A percentile compares a stretch with the other conserved stretches of the same genome.
Conservation (phyloP, 768 basidiomycete species). For the Xerocomus brunneocitrinus region DNA sequence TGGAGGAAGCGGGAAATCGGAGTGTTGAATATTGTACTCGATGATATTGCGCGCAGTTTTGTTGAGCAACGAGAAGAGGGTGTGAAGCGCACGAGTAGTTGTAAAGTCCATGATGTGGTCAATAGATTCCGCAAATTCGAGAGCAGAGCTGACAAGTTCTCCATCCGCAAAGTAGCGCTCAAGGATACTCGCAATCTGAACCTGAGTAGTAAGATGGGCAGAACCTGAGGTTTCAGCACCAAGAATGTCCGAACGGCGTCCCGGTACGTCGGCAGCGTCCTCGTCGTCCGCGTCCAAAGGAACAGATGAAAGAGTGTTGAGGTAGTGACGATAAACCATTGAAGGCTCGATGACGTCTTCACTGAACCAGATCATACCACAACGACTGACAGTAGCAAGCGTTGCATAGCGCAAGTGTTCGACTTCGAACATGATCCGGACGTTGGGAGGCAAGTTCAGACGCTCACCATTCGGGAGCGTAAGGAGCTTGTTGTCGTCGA, state of each 20-base stretch:
- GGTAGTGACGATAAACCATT: conserved; percentile 91
- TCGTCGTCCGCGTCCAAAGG: conserved; percentile 91
- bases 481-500: conserved; percentile 97
- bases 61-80: conserved; percentile 95
- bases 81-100: conserved; percentile 82
- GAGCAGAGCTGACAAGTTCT: conserved; percentile 75
- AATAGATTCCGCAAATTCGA: conserved; percentile 76
- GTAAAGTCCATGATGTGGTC: conserved; percentile 99
- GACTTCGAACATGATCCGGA: conserved; percentile 99
- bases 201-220: conserved; percentile 68
- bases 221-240: conserved; percentile 47
- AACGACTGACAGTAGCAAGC: conserved; percentile 97
- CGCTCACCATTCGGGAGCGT: conserved; percentile 98
- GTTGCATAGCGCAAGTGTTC: conserved; percentile 97
- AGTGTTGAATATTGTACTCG: conserved; percentile 92
- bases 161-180: conserved; percentile 79
- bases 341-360: conserved; percentile 87
- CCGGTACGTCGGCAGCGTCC: conserved; percentile 54
- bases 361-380: conserved; percentile 99
- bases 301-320: conserved; percentile 66
- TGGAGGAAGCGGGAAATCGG: conserved; percentile 84
- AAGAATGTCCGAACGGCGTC: conserved; percentile 52
- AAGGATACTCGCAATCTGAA: conserved; percentile 66
- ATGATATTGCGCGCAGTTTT: conserved; percentile 91
- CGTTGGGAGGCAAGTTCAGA: conserved; percentile 92